phyloP scores from a whole-genome alignment of 176 grass and related monocot genomes.

The Ensete ventricosum region DNA sequence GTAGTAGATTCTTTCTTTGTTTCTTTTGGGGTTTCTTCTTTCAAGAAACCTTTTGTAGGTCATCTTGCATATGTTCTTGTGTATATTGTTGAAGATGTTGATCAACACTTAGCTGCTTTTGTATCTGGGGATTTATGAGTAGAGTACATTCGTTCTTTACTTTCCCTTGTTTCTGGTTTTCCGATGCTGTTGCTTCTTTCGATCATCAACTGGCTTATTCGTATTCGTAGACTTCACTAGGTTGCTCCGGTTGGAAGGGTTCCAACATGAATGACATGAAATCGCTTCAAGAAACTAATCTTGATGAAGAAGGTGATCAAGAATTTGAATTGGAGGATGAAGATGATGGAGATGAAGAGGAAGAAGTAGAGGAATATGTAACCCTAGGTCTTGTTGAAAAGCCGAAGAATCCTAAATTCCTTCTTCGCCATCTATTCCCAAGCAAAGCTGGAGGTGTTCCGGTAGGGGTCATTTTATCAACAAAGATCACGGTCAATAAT shows the following conservation, averaged over 20 bases:
- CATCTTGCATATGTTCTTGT: too few species aligned
- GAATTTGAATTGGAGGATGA: constrained; percentile 22
- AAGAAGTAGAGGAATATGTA: constrained; percentile 39
- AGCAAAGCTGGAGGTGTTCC: constrained; percentile 74
- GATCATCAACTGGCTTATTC: too few species aligned
- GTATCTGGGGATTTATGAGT: too few species aligned
- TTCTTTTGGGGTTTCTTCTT: too few species aligned
- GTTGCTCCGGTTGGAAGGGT: not conserved
- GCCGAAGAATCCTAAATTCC: constrained; percentile 33
- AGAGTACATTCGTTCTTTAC: too few species aligned
- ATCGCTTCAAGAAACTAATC: not conserved
- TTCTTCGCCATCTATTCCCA: constrained; percentile 72
- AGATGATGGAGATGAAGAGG: constrained; percentile 35
- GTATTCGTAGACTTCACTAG: not conserved
- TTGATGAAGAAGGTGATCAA: constrained; percentile 5
- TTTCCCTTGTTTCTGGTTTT: too few species aligned
- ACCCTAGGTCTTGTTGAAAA: constrained; percentile 55
- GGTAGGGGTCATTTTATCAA: constrained; percentile 9
- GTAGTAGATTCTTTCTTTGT: too few species aligned
- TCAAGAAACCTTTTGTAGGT: too few species aligned
- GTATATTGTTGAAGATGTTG: too few species aligned
- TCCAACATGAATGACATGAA: not conserved
- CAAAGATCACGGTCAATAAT: not conserved
- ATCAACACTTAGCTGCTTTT: too few species aligned
- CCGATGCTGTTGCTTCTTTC: too few species aligned